Conservation (phyloP, 345 rosid genomes). For the Cardamine resedifolia region DNA sequence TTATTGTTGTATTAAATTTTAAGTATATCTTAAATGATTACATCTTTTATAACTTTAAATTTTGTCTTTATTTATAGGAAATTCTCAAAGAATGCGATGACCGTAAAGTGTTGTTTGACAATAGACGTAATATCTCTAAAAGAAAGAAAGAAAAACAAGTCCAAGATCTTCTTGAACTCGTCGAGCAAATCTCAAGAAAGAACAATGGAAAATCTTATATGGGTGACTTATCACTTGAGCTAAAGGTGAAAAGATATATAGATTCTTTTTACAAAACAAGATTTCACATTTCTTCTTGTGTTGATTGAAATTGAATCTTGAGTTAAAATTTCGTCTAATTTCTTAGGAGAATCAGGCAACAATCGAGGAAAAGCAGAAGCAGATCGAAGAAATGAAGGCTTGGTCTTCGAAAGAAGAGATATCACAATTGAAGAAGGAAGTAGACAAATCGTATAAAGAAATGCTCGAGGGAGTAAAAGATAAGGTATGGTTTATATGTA, state of each 20-base stretch:
- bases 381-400: constrained; percentile 22
- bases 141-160: constrained; percentile 25
- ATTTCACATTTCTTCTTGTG: neutral
- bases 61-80: constrained; percentile 9
- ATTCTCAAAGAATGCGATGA: constrained; percentile 30
- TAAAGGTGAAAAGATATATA: constrained; percentile 19
- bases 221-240: constrained; percentile 34
- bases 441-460: constrained; percentile 15
- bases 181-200: constrained; percentile 23
- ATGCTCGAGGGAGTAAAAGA: constrained; percentile 27
- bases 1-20: neutral
- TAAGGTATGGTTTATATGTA: constrained; percentile 15
- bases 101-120: constrained; percentile 39
- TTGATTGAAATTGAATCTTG: neutral
- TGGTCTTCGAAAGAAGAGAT: constrained; percentile 16
- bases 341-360: constrained; percentile 2
- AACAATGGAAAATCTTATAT: constrained; percentile 32
- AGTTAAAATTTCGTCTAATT: neutral
- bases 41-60: constrained; percentile 1
- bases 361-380: constrained; percentile 8
- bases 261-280: neutral
- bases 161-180: constrained; percentile 32
- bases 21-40: neutral
- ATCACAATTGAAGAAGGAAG: constrained; percentile 13
- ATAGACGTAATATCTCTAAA: neutral